Evolutionary conservation across 2,329 filamentous ascomycete genomes (phyloP).

Genomic region (Coniella vitis): DNA sequence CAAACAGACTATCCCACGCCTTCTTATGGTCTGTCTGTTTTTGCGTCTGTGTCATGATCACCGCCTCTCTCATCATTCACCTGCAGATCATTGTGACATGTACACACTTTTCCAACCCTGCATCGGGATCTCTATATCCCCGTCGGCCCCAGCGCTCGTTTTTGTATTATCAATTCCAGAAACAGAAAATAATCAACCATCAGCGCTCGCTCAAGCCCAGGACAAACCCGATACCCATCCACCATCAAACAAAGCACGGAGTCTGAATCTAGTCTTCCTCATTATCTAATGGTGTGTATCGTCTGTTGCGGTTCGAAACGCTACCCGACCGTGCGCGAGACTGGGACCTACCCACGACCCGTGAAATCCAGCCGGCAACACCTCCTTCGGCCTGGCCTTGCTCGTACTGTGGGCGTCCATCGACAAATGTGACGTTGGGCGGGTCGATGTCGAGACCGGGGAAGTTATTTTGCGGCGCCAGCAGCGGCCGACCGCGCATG

Average conservation of each 20-base stretch:
- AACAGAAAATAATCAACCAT: not conserved
- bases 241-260: not conserved
- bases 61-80: too few relatives aligned
- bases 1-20: too few relatives aligned
- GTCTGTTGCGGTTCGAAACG: slow-evolving; percentile 26
- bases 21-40: too few relatives aligned
- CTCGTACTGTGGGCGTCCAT: slow-evolving; percentile 33
- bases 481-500: slow-evolving; percentile 48
- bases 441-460: slow-evolving; percentile 78
- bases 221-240: not conserved
- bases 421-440: slow-evolving; percentile 51
- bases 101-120: too few relatives aligned
- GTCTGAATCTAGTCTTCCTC: slow-evolving; percentile 27
- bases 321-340: slow-evolving; percentile 29
- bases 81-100: too few relatives aligned
- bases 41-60: too few relatives aligned
- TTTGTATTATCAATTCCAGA: not conserved
- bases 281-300: slow-evolving; percentile 35
- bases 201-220: not conserved
- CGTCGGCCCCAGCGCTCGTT: too few relatives aligned
- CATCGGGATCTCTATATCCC: too few relatives aligned
- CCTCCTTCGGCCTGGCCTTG: slow-evolving; percentile 25
- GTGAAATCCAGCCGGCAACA: slow-evolving; percentile 44
- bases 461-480: slow-evolving; percentile 61
- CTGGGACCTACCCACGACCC: slow-evolving; percentile 26